These are phyloP conservation scores for Puccinia polysora DNA, from an alignment of 1,284 basidiomycete genomes.

Conservation along the genomic window DNA sequence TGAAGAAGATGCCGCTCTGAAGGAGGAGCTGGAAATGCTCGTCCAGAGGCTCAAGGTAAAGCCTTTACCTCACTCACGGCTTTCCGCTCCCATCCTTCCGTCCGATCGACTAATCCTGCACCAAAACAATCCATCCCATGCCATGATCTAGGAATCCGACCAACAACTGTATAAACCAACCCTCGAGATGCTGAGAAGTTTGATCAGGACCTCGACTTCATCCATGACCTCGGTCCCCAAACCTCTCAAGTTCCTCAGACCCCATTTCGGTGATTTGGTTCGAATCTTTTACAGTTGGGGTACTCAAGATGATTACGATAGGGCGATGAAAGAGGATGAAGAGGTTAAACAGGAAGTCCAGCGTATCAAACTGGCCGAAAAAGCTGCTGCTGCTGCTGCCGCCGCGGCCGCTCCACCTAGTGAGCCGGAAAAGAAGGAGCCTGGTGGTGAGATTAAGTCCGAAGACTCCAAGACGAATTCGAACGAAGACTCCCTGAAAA, in stretches of 20 bases:
- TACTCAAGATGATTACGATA: conserved; percentile 23
- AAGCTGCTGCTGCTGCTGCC: background rate
- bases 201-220: conserved; percentile 93
- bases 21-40: conserved; percentile 94
- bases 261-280: conserved; percentile 78
- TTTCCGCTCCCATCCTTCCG: too few species aligned
- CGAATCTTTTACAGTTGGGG: conserved; percentile 47
- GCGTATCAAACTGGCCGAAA: conserved; percentile 47
- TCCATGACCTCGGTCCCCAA: conserved; percentile 99
- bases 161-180: conserved; percentile 79
- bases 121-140: too few species aligned
- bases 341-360: conserved; percentile 73
- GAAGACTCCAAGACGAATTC: background rate
- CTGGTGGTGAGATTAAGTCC: conserved; percentile 2
- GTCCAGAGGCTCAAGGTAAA: conserved; percentile 83
- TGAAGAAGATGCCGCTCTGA: conserved; percentile 91
- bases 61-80: background rate
- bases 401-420: background rate
- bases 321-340: conserved; percentile 54
- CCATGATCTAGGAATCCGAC: conserved; percentile 69
- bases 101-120: too few species aligned
- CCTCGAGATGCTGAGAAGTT: conserved; percentile 83
- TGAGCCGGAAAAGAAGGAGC: conserved; percentile 19
- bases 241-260: conserved; percentile 95
- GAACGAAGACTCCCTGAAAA: background rate